phyloP scores from a whole-genome alignment of 1,284 basidiomycete species.

The Mycena sp. region DNA sequence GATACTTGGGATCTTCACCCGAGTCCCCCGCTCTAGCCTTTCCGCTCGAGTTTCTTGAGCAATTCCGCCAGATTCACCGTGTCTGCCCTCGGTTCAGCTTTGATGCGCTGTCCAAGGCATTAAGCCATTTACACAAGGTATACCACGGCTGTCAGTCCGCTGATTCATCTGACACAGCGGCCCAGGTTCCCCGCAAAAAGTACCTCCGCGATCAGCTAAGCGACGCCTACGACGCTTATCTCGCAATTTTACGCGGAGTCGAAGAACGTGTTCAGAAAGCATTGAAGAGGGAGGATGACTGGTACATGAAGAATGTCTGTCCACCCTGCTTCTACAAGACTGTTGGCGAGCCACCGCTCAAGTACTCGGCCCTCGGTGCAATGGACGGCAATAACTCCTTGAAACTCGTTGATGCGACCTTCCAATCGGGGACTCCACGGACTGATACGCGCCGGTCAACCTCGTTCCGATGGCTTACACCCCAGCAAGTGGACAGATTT shows the following conservation, averaged over 20 bases:
- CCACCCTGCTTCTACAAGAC: constrained; percentile 33
- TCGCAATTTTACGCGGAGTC: neutral
- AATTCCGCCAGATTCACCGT: constrained; percentile 28
- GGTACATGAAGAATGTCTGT: constrained; percentile 27
- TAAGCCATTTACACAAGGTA: constrained; percentile 16
- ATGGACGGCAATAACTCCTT: constrained; percentile 50
- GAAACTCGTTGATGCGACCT: constrained; percentile 38
- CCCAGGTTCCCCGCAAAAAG: too few species aligned
- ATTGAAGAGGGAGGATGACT: constrained; percentile 20
- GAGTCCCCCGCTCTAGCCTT: constrained; percentile 22
- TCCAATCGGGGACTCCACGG: constrained; percentile 33
- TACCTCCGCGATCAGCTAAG: constrained; percentile 1
- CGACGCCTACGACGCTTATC: constrained; percentile 26
- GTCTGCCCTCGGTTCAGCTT: constrained; percentile 12
- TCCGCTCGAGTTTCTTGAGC: constrained; percentile 10
- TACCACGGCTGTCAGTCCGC: neutral
- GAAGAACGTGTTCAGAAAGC: neutral
- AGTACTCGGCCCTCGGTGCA: constrained; percentile 31
- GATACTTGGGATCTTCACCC: constrained; percentile 23
- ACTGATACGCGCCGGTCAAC: constrained; percentile 9
- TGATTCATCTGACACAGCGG: too few species aligned
- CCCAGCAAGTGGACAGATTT: constrained; percentile 39
- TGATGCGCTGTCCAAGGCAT: neutral
- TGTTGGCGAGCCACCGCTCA: constrained; percentile 34
- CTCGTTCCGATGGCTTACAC: constrained; percentile 29